Evolutionary conservation across 805 yeast species (phyloP), one percentile per base, ranked within the genome.

Genomic region (Metschnikowia cerradonensis): DNA sequence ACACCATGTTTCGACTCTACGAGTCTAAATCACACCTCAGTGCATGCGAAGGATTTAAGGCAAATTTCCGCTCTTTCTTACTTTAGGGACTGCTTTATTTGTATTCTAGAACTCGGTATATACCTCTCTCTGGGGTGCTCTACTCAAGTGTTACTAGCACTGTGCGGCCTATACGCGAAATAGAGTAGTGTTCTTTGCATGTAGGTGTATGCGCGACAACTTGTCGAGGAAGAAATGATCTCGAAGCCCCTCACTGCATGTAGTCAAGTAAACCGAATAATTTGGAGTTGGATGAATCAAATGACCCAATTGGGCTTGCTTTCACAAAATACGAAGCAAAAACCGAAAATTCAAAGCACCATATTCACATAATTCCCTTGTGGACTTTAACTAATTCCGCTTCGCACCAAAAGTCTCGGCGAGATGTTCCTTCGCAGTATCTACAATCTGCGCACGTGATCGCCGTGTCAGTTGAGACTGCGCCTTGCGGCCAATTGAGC

Each of bases 401-500:
- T 11, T 11, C 40, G 40, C 19, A 22, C 41, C 31, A 8, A 5
- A 6, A 22, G 31, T 19, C 13, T 30, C 32, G 42, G n/a, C 34
- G 20, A 40, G 6, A 39, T 23, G 41, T 22, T 37, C 13, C 19
- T 14, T 39, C 41, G 31, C 41, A 37, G 41, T 39, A 17, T 19
- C 40, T 37, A 26, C 26, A 37, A 22, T 19, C 8, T 7, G 17
- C 19, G 32, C 45, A 42, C 38, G 45, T 42, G 45, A 42, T 15
- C 19, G 22, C 20, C 34, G 15, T 22, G 15, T 31, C 13, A 31
- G 36, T 7, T 14, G 13, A 5, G 34, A 30, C 20, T 41, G 45
- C 45, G 31, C 31, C 19, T 20, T 20, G 38, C 45, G 31, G 37
- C 45, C 45, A 42, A 42, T 42, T 22, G 45, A 32, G 34, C 37